These are phyloP conservation scores for Xylariaceae sp. DNA, from an alignment of 2,329 filamentous ascomycete genomes.

Conservation along the genomic window DNA sequence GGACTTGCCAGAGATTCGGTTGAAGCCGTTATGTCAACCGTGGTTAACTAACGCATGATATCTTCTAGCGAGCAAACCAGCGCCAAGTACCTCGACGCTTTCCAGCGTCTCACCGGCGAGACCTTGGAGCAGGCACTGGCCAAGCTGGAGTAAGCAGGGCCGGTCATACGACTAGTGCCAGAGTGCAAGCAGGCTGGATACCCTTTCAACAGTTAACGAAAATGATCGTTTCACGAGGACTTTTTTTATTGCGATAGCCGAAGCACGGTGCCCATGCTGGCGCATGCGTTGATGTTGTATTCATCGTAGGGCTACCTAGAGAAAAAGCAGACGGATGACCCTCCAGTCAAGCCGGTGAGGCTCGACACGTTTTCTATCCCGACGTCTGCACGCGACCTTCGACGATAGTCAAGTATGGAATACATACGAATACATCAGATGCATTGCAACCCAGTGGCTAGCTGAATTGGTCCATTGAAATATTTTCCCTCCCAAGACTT, in stretches of 20 bases:
- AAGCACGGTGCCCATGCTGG: neutral
- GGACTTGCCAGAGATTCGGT: neutral
- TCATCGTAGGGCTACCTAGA: neutral
- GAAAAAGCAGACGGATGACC: neutral
- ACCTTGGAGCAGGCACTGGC: constrained; percentile 15
- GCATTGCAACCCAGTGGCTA: too few species aligned
- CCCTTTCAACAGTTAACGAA: neutral
- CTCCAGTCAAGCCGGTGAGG: neutral
- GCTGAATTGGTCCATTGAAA: too few species aligned
- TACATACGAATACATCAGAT: too few species aligned
- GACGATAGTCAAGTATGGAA: too few species aligned
- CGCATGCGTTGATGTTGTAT: neutral
- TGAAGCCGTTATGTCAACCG: neutral
- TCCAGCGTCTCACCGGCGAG: constrained; percentile 17
- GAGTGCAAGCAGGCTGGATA: neutral
- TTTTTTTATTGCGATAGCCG: neutral
- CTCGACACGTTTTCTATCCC: neutral
- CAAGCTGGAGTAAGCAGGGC: constrained; percentile 10
- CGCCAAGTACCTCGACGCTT: constrained; percentile 21
- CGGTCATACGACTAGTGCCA: neutral
- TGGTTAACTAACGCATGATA: neutral
- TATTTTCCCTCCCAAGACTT: too few species aligned
- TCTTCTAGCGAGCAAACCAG: constrained; percentile 13
- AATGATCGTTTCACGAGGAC: neutral
- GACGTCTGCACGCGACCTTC: too few species aligned